Base-by-base conservation (phyloP, 257 asterid species). In the Petunia secreta region DNA sequence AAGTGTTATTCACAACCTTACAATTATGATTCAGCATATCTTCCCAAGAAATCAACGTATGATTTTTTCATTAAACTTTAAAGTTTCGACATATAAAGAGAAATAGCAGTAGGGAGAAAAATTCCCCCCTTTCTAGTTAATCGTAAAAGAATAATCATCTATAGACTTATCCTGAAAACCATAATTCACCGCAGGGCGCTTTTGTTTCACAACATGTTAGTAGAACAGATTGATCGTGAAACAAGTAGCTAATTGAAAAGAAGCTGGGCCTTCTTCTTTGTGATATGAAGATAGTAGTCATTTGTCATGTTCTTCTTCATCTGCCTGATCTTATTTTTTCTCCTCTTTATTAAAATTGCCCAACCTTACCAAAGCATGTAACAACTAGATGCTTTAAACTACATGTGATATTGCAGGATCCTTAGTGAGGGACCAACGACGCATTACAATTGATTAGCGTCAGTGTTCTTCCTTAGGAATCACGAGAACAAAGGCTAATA, bases 11-110 rank as follows among this genome's bases (percentile, higher is more conserved):
- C 14, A 85, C 81, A 84, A 91, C 98, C 90, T 89, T 92, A 69
- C 98, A 93, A 65, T 90, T 91, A 90, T 95, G 98, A 84, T 95
- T 95, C 46, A 95, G 86, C 98, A 95, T 95, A 86, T 95, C 98
- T 44, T 98, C 98, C 98, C 98, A 95, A 80, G 98, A 97, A 89
- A 95, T 98, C 90, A 95, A 88, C 5, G 97, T 95, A 80, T 2
- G 8, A 13, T 44, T 69, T 46, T 25, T 69, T 40, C 77, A 2
- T 53, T 69, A 55, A 67, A 67, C 1, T 41, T 25, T 16, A 39
- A 2, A 67, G 75, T 66, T 66, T 66, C 41, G 1, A 59, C 65
- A 16, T 59, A 37, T 38, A 16, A 73, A 36, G 46, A 50, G 36
- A 73, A 73, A 6, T 36, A 50, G 46, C 43, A 73, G 37, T 73